These are phyloP conservation scores for Lignosus rhinocerotis DNA, from an alignment of 1,284 basidiomycete species.

Conservation along the genomic window DNA sequence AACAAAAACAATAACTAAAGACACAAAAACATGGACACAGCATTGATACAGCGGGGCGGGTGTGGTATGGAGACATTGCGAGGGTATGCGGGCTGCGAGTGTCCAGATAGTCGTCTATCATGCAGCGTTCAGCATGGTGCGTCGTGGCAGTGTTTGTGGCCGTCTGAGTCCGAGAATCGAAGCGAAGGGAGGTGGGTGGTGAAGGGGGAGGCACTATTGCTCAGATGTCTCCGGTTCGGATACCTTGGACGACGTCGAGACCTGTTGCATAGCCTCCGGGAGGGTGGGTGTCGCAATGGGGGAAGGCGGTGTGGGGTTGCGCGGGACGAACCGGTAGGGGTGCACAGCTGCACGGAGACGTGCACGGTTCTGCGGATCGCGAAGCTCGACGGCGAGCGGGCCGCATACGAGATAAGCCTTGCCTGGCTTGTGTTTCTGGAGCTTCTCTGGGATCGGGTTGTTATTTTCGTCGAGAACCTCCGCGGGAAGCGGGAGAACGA, in stretches of 20 bases:
- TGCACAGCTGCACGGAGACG: conserved; percentile 50
- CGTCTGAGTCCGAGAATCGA: neutral
- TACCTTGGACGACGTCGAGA: conserved; percentile 1
- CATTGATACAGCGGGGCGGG: conserved; percentile 12
- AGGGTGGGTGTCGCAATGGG: conserved; percentile 1
- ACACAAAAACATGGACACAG: conserved; percentile 3
- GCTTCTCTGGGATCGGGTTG: conserved; percentile 6
- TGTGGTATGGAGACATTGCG: conserved; percentile 14
- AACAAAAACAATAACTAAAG: conserved; percentile 6
- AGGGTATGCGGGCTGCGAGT: conserved; percentile 11
- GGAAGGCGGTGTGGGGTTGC: conserved; percentile 5
- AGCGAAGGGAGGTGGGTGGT: neutral
- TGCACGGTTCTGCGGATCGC: conserved; percentile 39
- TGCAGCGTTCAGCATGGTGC: conserved; percentile 2
- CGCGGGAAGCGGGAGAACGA: conserved; percentile 15
- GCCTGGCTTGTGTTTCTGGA: conserved; percentile 13
- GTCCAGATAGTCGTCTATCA: conserved; percentile 20
- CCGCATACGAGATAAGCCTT: conserved; percentile 47
- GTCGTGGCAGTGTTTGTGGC: conserved; percentile 2
- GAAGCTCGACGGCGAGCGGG: conserved; percentile 37
- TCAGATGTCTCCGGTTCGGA: neutral
- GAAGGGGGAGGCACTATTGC: neutral
- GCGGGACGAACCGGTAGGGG: conserved; percentile 47
- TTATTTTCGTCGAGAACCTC: conserved; percentile 15
- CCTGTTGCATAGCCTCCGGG: conserved; percentile 3